Percentiles rank a stretch among this genome's conserved stretches.
Conservation (phyloP, 2,329 filamentous ascomycete species). For the Arthrobotrys megalospora region DNA sequence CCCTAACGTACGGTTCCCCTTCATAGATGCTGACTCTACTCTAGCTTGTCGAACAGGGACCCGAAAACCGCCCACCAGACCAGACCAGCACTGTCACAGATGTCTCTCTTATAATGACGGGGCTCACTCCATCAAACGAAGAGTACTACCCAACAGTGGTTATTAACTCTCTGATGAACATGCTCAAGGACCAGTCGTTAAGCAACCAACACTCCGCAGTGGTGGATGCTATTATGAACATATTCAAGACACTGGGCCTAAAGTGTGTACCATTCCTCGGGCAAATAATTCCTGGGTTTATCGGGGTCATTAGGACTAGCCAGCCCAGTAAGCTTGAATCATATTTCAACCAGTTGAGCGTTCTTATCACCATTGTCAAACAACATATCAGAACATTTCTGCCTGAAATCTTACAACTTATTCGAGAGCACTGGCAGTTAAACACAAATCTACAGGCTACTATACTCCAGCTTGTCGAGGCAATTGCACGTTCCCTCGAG, state of each 20-base stretch:
- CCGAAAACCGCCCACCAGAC: slow-evolving; percentile 81
- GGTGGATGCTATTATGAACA: slow-evolving; percentile 98
- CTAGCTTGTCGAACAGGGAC: slow-evolving; percentile 87
- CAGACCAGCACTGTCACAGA: slow-evolving; percentile 84
- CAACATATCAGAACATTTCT: slow-evolving; percentile 96
- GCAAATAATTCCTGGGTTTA: slow-evolving; percentile 93
- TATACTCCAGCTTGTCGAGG: slow-evolving; percentile 91
- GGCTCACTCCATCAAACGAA: slow-evolving; percentile 94
- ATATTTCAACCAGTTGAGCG: slow-evolving; percentile 96
- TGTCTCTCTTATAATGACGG: slow-evolving; percentile 97
- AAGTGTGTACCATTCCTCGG: slow-evolving; percentile 96
- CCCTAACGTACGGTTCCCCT: not conserved
- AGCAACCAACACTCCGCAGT: slow-evolving; percentile 92
- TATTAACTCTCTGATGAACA: slow-evolving; percentile 92
- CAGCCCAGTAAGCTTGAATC: slow-evolving; percentile 85
- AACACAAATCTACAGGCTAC: slow-evolving; percentile 87
- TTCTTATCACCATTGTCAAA: slow-evolving; percentile 92
- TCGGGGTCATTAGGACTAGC: slow-evolving; percentile 87
- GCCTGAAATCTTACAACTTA: slow-evolving; percentile 85
- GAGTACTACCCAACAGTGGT: slow-evolving; percentile 99
- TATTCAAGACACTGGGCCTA: slow-evolving; percentile 94
- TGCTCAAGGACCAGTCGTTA: slow-evolving; percentile 90
- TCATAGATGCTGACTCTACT: slow-evolving; percentile 65
- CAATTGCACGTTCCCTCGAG: slow-evolving; percentile 91
- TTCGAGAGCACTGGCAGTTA: slow-evolving; percentile 91